Evolutionary conservation across 371 early-diverging fungal species (phyloP), one percentile per base, ranked within the genome.

Genomic region (Rhizomucor miehei): DNA sequence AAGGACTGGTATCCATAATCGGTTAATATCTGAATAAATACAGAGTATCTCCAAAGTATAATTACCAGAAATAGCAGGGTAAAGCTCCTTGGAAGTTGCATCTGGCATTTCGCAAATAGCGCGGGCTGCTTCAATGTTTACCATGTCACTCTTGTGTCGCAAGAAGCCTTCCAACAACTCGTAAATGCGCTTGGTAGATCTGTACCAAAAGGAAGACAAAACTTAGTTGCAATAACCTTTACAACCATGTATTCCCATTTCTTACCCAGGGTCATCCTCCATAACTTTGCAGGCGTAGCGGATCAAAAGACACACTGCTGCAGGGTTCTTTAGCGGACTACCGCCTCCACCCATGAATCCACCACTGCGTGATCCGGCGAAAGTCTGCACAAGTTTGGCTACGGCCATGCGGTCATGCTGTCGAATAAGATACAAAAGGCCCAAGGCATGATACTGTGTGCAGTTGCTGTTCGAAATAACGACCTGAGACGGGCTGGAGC

Each of bases 381-480:
- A 91, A 44, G 82, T 84, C 63, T 97, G 98, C 13, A 97, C 93
- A 43, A 97, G 59, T 76, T 99, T 99, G 62, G 90, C 87, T 40
- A 97, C 89, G 12, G 98, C 97, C 97, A 99, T 96, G 43, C 94
- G 85, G 76, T 99, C 99, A 63, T 96, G 93, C 70, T 95, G 94
- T 12, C 93, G 84, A 51, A 99, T 92, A 51, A 87, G 84, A 63
- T 97, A 98, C 69, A 97, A 65, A 16, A 98, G 79, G 5, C 98
- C 98, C 20, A 98, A 71, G 29, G 98, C 98, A 65, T 99, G 99
- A 77, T 98, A 99, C 75, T 98, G 98, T 29, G 87, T 86, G 56
- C 91, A 91, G 57, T 84, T 89, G 48, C 88, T 84, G 37, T 77
- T 85, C 13, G 83, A 80, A 41, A 73, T 71, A 19, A 80, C 76